Conservation (phyloP, 768 basidiomycete genomes). For the Lyophyllum shimeji region DNA sequence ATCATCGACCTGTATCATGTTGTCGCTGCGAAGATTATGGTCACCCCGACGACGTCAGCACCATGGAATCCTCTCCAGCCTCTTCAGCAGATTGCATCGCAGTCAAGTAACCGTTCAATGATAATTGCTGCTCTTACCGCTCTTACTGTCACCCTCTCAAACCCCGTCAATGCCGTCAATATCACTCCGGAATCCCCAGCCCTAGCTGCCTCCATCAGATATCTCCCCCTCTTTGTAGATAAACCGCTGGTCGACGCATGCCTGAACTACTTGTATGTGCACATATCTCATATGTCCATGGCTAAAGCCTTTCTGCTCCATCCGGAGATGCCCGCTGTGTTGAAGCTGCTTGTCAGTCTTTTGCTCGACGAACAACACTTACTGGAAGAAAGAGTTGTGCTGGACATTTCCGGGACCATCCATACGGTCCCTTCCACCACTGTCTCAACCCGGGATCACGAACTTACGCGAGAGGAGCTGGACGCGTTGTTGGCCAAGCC, state of each 20-base stretch:
- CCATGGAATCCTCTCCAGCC: constrained; percentile 53
- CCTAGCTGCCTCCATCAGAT: constrained; percentile 62
- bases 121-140: constrained; percentile 65
- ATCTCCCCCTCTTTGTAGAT: constrained; percentile 73
- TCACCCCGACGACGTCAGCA: constrained; percentile 29
- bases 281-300: constrained; percentile 73
- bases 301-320: constrained; percentile 76
- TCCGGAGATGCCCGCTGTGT: constrained; percentile 65
- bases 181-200: constrained; percentile 57
- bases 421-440: constrained; percentile 57
- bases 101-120: constrained; percentile 71
- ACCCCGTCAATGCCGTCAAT: constrained; percentile 55
- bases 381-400: constrained; percentile 59
- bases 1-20: constrained; percentile 70
- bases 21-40: constrained; percentile 46
- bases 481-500: constrained; percentile 52
- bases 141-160: constrained; percentile 61
- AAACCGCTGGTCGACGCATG: constrained; percentile 67
- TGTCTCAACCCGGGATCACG: constrained; percentile 53
- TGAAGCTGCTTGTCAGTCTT: constrained; percentile 67
- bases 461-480: constrained; percentile 70
- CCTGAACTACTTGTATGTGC: constrained; percentile 72
- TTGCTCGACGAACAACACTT: constrained; percentile 63
- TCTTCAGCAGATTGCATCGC: constrained; percentile 52
- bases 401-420: constrained; percentile 61